Evolutionary conservation across 352 stramenopile genomes (phyloP), one percentile per base, ranked within the genome.

Genomic region (Pythium vanterpoolii): DNA sequence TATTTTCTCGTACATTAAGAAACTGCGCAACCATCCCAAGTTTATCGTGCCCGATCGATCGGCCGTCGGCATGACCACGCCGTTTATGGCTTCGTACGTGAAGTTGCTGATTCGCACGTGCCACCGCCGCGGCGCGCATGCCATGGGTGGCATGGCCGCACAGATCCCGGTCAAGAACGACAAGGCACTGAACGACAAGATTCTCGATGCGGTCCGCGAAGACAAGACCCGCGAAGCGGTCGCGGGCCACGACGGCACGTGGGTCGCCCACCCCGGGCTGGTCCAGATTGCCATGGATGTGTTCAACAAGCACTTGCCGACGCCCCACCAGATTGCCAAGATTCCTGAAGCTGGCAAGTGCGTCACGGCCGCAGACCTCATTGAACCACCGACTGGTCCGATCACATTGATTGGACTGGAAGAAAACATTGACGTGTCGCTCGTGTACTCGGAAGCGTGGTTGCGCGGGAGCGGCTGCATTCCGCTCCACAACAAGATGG

Each of bases 1-100:
- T 70, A 95, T 98, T 42, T 98, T 98, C 72, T 98, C 88, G 31
- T 98, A 97, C 76, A 98, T 98, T 67, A 98, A 98, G 75, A 96
- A 96, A 74, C 86, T 98, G 47, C 92, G 93, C 66, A 89, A 90
- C 67, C 89, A 97, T 68, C 38, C 64, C n/a, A 76, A 94, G 72
- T 98, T 96, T 57, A 79, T 98, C 31, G 83, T 97, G 48, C 95
- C 95, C 5, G 95, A 98, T 72, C 85, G 95, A 27, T 85, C 80
- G 51, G 81, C 93, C 60, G 80, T 98, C 18, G 88, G 82, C 38
- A 98, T 98, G 96, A 93, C 87, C 5, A 96, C 90, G 59, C 93
- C 91, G 21, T 96, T 98, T 67, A 97, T 98, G 87, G 86, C 89
- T 30, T 74, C 89, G 9, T 98, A 98, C 73, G 93, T 98, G 8